phyloP scores from a whole-genome alignment of 805 yeast genomes.

The Metschnikowia gelsemii region DNA sequence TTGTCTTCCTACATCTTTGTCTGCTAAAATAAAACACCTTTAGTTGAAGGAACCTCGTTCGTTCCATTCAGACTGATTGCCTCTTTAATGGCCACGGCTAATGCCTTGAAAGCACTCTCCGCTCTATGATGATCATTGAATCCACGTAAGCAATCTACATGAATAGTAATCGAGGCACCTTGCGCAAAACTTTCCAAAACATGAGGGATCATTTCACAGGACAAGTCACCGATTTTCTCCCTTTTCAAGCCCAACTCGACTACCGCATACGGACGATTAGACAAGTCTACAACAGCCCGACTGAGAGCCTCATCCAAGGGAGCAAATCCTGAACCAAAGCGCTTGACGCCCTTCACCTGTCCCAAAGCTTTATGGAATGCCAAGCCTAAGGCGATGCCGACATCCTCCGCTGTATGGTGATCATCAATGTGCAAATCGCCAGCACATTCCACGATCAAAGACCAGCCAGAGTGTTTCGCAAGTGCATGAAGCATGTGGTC shows the following conservation, averaged over 20 bases:
- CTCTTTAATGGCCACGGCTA: conserved; percentile 88
- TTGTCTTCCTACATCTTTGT: background rate
- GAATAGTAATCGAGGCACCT: conserved; percentile 86
- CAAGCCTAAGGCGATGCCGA: conserved; percentile 85
- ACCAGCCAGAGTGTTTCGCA: conserved; percentile 98
- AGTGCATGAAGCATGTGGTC: conserved; percentile 98
- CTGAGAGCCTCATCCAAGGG: conserved; percentile 96
- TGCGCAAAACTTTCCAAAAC: conserved; percentile 92
- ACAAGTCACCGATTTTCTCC: conserved; percentile 88
- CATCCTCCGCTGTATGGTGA: conserved; percentile 96
- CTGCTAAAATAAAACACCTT: conserved; percentile 81
- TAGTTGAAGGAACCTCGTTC: conserved; percentile 92
- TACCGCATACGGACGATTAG: conserved; percentile 90
- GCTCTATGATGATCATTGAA: conserved; percentile 95
- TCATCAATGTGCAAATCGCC: conserved; percentile 97
- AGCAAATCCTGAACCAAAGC: conserved; percentile 92
- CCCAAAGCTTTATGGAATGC: conserved; percentile 92
- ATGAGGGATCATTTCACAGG: conserved; percentile 98
- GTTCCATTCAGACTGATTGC: conserved; percentile 81
- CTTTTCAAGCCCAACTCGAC: conserved; percentile 86
- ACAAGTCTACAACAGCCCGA: conserved; percentile 93
- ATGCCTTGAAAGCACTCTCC: conserved; percentile 93
- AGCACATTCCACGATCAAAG: conserved; percentile 79
- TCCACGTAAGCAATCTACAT: conserved; percentile 92
- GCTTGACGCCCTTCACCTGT: conserved; percentile 81